These are phyloP conservation scores for Acer campestre DNA, from an alignment of 345 rosid genomes.

Conservation along the genomic window DNA sequence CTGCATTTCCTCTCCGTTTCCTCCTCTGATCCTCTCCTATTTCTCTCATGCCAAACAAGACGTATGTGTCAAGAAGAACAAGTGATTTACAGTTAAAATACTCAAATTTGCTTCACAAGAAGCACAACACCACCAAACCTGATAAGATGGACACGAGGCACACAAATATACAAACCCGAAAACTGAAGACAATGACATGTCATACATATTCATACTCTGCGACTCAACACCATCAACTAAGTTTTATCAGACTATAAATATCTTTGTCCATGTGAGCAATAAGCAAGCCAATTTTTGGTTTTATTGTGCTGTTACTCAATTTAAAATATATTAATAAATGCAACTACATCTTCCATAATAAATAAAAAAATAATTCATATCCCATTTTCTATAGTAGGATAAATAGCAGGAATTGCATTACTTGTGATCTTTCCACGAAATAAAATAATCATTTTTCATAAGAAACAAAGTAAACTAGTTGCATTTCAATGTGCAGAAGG, in stretches of 20 bases:
- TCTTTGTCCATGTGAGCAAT: background rate
- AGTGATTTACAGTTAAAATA: background rate
- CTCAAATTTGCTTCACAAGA: background rate
- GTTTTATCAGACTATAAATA: background rate
- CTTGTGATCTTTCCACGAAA: background rate
- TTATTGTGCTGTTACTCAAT: background rate
- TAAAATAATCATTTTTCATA: background rate
- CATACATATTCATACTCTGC: background rate
- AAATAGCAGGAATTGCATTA: background rate
- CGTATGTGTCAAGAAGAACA: background rate
- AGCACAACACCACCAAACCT: slow-evolving; percentile 1
- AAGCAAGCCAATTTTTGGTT: background rate
- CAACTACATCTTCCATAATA: background rate
- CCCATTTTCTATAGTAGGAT: background rate
- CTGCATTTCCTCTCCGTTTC: no score
- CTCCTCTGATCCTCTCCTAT: background rate
- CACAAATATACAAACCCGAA: background rate
- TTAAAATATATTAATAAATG: background rate
- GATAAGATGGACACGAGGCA: background rate
- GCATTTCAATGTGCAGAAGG: no score
- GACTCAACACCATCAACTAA: background rate
- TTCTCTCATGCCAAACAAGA: slow-evolving; percentile 7
- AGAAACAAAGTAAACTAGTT: no score
- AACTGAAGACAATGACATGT: background rate
- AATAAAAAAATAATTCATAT: background rate